These are phyloP conservation scores for Pueraria montana DNA, from an alignment of 306 rosid genomes.

Conservation along the genomic window DNA sequence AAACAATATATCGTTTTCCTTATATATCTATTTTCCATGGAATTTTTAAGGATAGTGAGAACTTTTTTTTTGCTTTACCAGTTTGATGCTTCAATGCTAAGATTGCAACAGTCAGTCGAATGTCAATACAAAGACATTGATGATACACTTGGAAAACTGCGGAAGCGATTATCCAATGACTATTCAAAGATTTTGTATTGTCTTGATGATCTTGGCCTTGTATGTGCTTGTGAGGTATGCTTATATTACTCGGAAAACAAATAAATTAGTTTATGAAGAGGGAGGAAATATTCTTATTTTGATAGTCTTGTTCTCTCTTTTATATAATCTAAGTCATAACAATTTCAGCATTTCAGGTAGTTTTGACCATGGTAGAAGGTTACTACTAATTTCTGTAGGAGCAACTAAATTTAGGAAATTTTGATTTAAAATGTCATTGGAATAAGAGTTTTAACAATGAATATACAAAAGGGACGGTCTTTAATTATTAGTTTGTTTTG, in stretches of 20 bases:
- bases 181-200: conserved; percentile 69
- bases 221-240: conserved; percentile 77
- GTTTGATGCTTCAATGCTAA: conserved; percentile 58
- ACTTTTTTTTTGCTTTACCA: conserved; percentile 41
- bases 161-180: conserved; percentile 58
- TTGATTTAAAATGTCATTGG: neutral
- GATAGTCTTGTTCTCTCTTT: neutral
- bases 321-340: neutral
- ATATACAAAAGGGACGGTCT: neutral
- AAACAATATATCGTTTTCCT: neutral
- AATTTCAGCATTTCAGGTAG: neutral
- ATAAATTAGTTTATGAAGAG: neutral
- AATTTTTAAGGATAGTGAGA: conserved; percentile 26
- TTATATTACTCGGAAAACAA: neutral
- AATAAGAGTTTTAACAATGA: neutral
- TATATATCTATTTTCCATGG: neutral
- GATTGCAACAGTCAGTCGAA: conserved; percentile 48
- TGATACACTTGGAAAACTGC: conserved; percentile 55
- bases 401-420: no score
- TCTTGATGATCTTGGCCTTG: conserved; percentile 75
- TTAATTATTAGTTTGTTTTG: neutral
- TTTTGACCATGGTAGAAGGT: neutral
- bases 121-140: conserved; percentile 56
- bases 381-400: conserved; percentile 2
- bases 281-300: neutral